phyloP scores from a whole-genome alignment of 805 yeast genomes.

The Lipomyces chichibuensis region DNA sequence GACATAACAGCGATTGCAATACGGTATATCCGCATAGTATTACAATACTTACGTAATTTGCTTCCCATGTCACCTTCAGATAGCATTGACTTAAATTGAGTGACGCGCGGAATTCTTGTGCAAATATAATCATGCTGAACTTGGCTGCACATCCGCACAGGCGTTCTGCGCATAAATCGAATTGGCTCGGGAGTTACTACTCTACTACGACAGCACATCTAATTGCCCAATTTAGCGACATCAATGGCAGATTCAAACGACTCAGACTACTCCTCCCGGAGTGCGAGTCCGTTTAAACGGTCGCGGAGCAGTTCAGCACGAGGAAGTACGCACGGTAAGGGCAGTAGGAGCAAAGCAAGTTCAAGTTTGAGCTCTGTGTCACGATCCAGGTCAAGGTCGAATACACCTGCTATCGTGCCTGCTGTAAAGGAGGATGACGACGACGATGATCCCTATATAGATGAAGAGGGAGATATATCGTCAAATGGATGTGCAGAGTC shows the following conservation, averaged over 20 bases:
- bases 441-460: slow-evolving; percentile 1
- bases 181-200: not conserved
- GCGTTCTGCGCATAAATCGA: not conserved
- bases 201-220: not conserved
- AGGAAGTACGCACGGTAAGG: not conserved
- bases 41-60: not conserved
- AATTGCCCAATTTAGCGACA: not conserved
- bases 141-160: not conserved
- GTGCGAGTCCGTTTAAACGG: not conserved
- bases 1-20: not conserved
- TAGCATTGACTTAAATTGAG: not conserved
- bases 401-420: not conserved
- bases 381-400: not conserved
- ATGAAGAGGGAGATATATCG: not conserved
- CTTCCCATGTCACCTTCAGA: not conserved
- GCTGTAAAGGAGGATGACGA: slow-evolving; percentile 11
- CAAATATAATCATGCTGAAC: not conserved
- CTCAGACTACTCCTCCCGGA: not conserved
- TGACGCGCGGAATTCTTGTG: not conserved
- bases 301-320: not conserved
- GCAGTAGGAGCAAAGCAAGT: not conserved
- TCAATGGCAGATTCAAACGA: not conserved
- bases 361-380: not conserved
- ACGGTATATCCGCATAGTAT: not conserved
- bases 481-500: not conserved